A percentile compares a stretch with the other conserved stretches of the same genome.
Evolutionary conservation across 2,329 filamentous ascomycete genomes (phyloP).

Genomic region (Sporothrix schenckii): DNA sequence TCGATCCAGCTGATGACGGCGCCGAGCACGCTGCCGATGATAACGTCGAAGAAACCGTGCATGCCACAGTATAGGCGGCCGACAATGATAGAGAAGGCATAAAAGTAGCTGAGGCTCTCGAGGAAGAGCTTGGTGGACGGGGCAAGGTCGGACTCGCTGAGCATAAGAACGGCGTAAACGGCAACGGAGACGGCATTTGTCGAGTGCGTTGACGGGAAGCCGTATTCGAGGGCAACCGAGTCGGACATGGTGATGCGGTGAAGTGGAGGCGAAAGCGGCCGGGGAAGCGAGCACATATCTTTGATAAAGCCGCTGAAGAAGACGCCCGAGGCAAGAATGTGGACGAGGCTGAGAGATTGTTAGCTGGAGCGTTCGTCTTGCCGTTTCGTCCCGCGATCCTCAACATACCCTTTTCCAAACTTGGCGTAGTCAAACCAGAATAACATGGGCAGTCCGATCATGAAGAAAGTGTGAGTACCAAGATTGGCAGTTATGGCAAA

Average conservation of each 20-base stretch:
- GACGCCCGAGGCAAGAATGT: constrained; percentile 76
- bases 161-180: constrained; percentile 70
- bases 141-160: constrained; percentile 67
- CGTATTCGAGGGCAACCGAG: constrained; percentile 91
- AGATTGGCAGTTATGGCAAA: constrained; percentile 96
- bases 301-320: constrained; percentile 93
- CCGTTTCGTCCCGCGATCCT: not conserved
- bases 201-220: constrained; percentile 95
- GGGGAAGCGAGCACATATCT: constrained; percentile 87
- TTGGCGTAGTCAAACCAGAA: constrained; percentile 94
- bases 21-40: constrained; percentile 78
- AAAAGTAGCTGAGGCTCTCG: constrained; percentile 75
- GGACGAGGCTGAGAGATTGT: constrained; percentile 59
- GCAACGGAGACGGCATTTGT: constrained; percentile 96
- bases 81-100: constrained; percentile 84
- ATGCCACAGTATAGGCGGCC: constrained; percentile 96
- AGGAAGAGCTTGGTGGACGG: constrained; percentile 63
- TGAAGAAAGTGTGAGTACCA: constrained; percentile 98
- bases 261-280: constrained; percentile 87
- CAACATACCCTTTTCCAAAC: constrained; percentile 79
- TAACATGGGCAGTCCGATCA: constrained; percentile 88
- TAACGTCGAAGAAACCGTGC: constrained; percentile 94
- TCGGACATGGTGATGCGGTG: constrained; percentile 97
- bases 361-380: not conserved
- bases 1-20: constrained; percentile 63